Base-by-base conservation (phyloP, 331 rosid genomes). In the Spiraea crenata region DNA sequence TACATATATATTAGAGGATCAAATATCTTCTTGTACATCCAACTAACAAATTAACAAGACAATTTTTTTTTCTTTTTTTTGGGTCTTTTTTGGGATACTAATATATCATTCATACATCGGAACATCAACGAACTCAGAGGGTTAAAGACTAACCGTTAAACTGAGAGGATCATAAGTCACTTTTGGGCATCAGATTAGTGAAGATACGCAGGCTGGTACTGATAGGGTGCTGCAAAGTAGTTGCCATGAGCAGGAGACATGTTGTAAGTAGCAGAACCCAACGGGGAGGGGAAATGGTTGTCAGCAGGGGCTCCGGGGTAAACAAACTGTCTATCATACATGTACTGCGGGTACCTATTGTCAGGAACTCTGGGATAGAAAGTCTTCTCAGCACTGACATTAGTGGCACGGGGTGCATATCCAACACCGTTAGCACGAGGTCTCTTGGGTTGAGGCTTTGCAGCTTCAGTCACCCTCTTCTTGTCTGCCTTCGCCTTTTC, bases 401-500 rank as follows among this genome's bases (percentile, higher is more conserved):
- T 91, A 65, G 88, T 75, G 66, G 85, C 78, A 8, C 89, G 90
- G 16, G 96, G 92, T 78, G 57, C 92, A 46, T 81, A 89, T 52
- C 95, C 93, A 0, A 73, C 87, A 4, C 90, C 84, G 20, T 87
- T 91, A 6, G 97, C 99, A 0, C 99, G 95, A 62, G 99, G 99
- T 78, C 99, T 86, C 86, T 93, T 91, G 6, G 99, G 92, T 78
- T 91, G 99, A 80, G 99, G 99, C 75, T 89, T 93, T 48, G 96
- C 75, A 0, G 89, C 86, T 84, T 93, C 99, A 0, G 96, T 86
- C 73, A 81, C 97, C 77, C 96, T 83, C 80, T 91, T 93, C 89
- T 87, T 91, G 75, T 91, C 97, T 17, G 99, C 97, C 77, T 91
- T 93, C 62, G 95, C 95, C 79, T 87, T 93, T 84, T 93, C 99